phyloP scores from a whole-genome alignment of 2,329 filamentous ascomycete genomes.

The Penicillium polonicum region DNA sequence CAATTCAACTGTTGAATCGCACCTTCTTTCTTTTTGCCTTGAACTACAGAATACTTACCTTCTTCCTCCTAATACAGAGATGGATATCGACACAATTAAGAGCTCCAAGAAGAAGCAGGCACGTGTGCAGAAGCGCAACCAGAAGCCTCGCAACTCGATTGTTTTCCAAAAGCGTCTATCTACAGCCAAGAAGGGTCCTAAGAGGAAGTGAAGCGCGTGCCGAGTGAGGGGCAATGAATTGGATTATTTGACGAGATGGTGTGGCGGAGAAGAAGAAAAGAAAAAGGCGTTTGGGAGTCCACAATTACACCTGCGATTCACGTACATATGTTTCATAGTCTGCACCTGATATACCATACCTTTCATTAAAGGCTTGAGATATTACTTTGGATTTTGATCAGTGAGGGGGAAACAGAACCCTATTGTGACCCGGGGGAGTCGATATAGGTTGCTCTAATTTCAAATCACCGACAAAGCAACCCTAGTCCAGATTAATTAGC shows the following conservation, averaged over 20 bases:
- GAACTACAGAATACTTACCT: conserved; percentile 7
- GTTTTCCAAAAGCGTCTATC: conserved; percentile 38
- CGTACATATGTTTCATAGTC: conserved; percentile 11
- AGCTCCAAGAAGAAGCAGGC: conserved; percentile 30
- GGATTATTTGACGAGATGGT: background rate
- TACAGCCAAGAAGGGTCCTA: conserved; percentile 33
- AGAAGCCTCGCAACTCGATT: conserved; percentile 39
- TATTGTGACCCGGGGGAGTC: background rate
- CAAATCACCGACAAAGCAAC: background rate
- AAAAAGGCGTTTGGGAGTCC: conserved; percentile 16
- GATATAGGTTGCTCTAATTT: background rate
- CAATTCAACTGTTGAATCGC: background rate
- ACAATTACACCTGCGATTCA: conserved; percentile 8
- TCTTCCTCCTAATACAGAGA: conserved; percentile 26
- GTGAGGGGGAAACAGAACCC: background rate
- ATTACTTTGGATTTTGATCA: background rate
- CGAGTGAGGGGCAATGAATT: background rate
- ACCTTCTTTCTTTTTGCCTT: background rate
- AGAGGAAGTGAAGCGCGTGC: conserved; percentile 30
- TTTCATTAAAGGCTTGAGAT: background rate
- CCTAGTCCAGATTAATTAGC: background rate
- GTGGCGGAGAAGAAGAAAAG: background rate
- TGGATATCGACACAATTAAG: conserved; percentile 41
- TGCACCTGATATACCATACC: conserved; percentile 5
- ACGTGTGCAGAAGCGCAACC: conserved; percentile 42